These are phyloP conservation scores for Cutaneotrichosporon cyanovorans DNA, from an alignment of 1,284 basidiomycete species.

Conservation along the genomic window DNA sequence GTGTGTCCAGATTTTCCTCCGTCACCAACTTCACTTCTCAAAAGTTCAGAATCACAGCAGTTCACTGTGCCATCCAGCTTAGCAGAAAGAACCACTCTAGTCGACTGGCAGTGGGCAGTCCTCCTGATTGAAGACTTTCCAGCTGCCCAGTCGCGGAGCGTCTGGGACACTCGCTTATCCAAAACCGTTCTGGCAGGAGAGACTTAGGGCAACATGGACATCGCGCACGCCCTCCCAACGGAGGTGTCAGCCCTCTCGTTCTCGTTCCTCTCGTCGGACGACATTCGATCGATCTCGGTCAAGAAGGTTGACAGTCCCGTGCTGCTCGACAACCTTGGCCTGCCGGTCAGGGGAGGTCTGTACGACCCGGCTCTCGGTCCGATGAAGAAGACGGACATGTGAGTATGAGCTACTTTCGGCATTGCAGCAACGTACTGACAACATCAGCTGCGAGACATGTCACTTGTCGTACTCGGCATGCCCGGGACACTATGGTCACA, in stretches of 20 bases:
- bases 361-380: conserved; percentile 96
- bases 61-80: neutral
- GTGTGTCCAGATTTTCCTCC: neutral
- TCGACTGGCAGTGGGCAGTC: too few species aligned
- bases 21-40: neutral
- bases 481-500: conserved; percentile 80
- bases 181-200: conserved; percentile 1
- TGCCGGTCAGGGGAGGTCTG: conserved; percentile 84
- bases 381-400: conserved; percentile 79
- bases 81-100: neutral
- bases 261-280: conserved; percentile 85
- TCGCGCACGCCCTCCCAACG: conserved; percentile 78
- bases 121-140: neutral
- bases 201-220: conserved; percentile 62
- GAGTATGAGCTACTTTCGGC: conserved; percentile 48
- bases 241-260: conserved; percentile 82
- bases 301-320: conserved; percentile 92
- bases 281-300: conserved; percentile 87
- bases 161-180: conserved; percentile 6
- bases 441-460: conserved; percentile 83
- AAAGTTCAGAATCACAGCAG: neutral
- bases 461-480: conserved; percentile 84
- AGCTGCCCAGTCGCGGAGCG: conserved; percentile 11
- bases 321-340: conserved; percentile 86
- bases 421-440: neutral